Percentiles rank a stretch among this genome's conserved stretches.
phyloP scores from a whole-genome alignment of 768 basidiomycete genomes.

The Naganishia friedmannii region DNA sequence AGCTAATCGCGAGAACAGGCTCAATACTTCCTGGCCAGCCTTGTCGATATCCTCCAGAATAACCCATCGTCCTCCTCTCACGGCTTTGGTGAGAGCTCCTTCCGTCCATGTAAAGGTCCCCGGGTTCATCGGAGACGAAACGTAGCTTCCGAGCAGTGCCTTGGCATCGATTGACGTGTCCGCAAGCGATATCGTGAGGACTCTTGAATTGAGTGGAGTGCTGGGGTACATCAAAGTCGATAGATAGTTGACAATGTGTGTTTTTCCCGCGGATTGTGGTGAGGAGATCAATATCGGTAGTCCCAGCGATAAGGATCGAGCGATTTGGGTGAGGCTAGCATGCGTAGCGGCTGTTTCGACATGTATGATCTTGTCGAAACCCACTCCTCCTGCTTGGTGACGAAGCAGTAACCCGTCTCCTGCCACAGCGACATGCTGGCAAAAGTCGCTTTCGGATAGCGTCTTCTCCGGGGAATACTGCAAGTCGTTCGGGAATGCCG shows the following conservation, averaged over 20 bases:
- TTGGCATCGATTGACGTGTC: conserved; percentile 94
- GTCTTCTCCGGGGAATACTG: background rate
- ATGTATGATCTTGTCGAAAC: conserved; percentile 39
- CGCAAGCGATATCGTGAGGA: conserved; percentile 83
- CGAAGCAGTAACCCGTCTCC: conserved; percentile 66
- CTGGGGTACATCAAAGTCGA: conserved; percentile 64
- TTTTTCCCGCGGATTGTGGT: conserved; percentile 82
- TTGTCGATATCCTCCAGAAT: conserved; percentile 89
- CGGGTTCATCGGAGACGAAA: conserved; percentile 75
- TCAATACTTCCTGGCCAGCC: conserved; percentile 83
- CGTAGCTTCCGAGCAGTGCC: conserved; percentile 84
- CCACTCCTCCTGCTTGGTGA: conserved; percentile 44
- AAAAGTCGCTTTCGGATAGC: background rate
- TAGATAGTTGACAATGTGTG: conserved; percentile 72
- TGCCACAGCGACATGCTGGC: conserved; percentile 57
- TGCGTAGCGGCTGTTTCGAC: conserved; percentile 66
- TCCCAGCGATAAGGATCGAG: conserved; percentile 64
- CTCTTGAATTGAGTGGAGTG: conserved; percentile 59
- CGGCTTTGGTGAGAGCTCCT: conserved; percentile 82
- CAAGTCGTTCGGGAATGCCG: background rate
- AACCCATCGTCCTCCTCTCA: conserved; percentile 87
- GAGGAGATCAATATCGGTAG: conserved; percentile 80
- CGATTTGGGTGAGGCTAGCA: conserved; percentile 62
- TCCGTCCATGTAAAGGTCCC: conserved; percentile 96
- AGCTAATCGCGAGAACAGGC: conserved; percentile 75